Base-by-base conservation (phyloP, 1,284 basidiomycete species). In the Melampsora americana region DNA sequence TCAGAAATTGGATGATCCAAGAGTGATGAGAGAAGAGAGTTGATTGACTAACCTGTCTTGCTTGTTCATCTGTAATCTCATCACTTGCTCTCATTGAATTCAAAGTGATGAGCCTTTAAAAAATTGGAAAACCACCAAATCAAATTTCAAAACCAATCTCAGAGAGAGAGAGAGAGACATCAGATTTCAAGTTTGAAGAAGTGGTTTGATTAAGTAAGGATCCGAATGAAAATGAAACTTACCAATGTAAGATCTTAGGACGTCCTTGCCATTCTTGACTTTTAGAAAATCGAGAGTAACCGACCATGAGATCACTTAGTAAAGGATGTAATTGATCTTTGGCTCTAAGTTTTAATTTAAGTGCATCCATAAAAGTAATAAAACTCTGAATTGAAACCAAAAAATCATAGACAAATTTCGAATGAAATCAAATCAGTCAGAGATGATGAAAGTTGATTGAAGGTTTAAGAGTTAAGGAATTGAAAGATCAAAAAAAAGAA, bases 311-410 rank as follows among this genome's bases (percentile, higher is more conserved):
- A 79, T 97, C 95, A 80, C 95, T 93, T 62, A 99, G 83, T 78
- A 97, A 89, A 0, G 95, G 95, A 82, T 98, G 95, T 11, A 99
- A 85, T 82, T 98, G 94, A 82, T 99, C 96, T 83, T 99, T 99
- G 2, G 96, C 95, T 44, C 92, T 88, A 81, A 98, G 85, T 56
- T 91, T 90, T 77, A 98, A 86, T 82, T 95, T 95, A 66, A 98
- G 86, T 0, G 95, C 95, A 81, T 99, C 95, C 92, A 98, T 97
- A 79, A 99, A 95, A 0, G 95, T 98, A 80, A 99, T 99, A 80
- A 98, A 99, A 81, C 89, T 91, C 92, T 95, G 77, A 7, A 26
- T n/a, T n/a, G n/a, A n/a, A n/a, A n/a, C n/a, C n/a, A n/a, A n/a
- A n/a, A n/a, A n/a, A n/a, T n/a, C n/a, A n/a, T n/a, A n/a, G n/a